Base-by-base conservation (phyloP, 179 eudicot species). In the Actinidia arguta region DNA sequence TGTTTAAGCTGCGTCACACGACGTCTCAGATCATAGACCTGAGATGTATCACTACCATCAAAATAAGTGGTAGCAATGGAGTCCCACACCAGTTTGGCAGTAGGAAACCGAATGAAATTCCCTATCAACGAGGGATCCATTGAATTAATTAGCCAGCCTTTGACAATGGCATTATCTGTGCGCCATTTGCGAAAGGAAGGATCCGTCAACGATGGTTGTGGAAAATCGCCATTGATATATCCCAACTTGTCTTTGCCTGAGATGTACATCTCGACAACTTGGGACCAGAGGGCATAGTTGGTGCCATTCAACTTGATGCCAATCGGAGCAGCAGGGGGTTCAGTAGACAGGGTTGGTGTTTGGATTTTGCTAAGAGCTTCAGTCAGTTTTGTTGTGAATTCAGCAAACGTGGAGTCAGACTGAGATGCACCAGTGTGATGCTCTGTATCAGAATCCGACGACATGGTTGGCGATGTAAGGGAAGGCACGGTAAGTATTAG, bases 211-310 rank as follows among this genome's bases (percentile, higher is more conserved):
- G 31, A 6, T 3, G 66, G 27, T 6, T 61, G 66, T 7, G 25
- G 27, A 6, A n/a, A 5, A 6, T 61, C 8, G 66, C 66, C 9
- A 8, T 61, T 55, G 17, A 55, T 55, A 11, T 50, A 55, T 55
- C 59, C 59, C 20, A 55, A 55, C n/a, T n/a, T n/a, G 61, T 13
- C 61, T 13, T 55, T 55, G 61, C 17, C 78, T 6, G 58, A 73
- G 78, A 25, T 75, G 58, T 75, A 75, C 78, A 75, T 75, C 62
- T 74, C 39, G 13, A 74, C 16, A 74, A 74, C 42, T 51, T 74
- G 78, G 20, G 47, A 75, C 78, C 78, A 51, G 8, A 75, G 22
- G 27, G 78, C 78, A 55, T 48, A 73, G 58, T 73, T 73, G 36
- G 76, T 73, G 22, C 77, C 61, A 22, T 73, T 17, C 39, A 73